These are phyloP conservation scores for Hydrangea macrophylla DNA, from an alignment of 148 eudicot genomes.

Conservation along the genomic window DNA sequence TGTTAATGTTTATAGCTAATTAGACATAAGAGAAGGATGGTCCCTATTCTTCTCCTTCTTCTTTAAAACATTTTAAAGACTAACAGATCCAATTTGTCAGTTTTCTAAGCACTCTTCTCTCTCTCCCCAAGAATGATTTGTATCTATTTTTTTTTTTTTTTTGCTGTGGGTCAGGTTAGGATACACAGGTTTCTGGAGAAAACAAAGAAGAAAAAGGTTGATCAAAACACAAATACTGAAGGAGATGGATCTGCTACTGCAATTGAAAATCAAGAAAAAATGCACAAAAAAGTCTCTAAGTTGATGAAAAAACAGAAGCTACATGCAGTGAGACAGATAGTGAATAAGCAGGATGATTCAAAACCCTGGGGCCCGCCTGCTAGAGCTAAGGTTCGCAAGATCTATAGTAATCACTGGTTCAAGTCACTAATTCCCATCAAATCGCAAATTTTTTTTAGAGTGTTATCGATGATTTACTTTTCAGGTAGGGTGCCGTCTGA, in stretches of 20 bases:
- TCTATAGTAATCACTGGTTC: not conserved
- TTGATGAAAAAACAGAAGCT: slow-evolving; percentile 82
- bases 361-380: slow-evolving; percentile 72
- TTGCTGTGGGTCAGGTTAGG: slow-evolving; percentile 47
- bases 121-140: not conserved
- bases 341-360: slow-evolving; percentile 47
- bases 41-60: not conserved
- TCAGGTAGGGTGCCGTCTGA: slow-evolving; percentile 87
- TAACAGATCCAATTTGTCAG: not conserved
- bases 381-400: slow-evolving; percentile 71
- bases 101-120: not conserved
- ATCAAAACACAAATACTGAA: slow-evolving; percentile 23
- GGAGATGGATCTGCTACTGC: slow-evolving; percentile 31
- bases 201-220: slow-evolving; percentile 54
- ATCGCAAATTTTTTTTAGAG: slow-evolving; percentile 5
- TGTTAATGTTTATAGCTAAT: too few species aligned
- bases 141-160: not conserved
- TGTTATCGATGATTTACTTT: slow-evolving; percentile 15
- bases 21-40: too few species aligned
- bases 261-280: slow-evolving; percentile 40
- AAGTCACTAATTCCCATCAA: not conserved
- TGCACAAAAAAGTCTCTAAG: slow-evolving; percentile 52
- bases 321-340: slow-evolving; percentile 52
- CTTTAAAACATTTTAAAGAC: not conserved
- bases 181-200: slow-evolving; percentile 69